Conservation (phyloP, 2,329 filamentous ascomycete genomes). For the Microcyclosporella mali region DNA sequence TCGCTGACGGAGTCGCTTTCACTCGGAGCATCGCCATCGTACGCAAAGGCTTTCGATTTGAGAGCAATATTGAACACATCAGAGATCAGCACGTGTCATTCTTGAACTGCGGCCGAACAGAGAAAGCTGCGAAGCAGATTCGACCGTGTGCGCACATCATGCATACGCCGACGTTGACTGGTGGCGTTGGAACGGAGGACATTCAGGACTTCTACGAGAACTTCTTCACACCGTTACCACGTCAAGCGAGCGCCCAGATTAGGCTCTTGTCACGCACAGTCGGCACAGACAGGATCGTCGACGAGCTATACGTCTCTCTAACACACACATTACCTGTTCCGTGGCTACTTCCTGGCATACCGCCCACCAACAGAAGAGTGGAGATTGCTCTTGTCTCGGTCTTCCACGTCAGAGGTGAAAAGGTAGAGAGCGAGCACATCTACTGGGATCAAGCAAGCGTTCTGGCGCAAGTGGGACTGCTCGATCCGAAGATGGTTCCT, state of each 20-base stretch:
- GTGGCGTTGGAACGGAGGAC: conserved; percentile 39
- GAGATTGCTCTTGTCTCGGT: conserved; percentile 52
- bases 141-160: conserved; percentile 36
- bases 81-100: conserved; percentile 35
- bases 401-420: conserved; percentile 49
- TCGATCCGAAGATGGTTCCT: conserved; percentile 52
- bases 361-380: conserved; percentile 51
- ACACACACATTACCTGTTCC: conserved; percentile 51
- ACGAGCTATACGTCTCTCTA: conserved; percentile 54
- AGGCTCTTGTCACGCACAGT: conserved; percentile 53
- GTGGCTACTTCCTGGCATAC: conserved; percentile 55
- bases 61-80: conserved; percentile 41
- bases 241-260: conserved; percentile 41
- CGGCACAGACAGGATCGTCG: conserved; percentile 54
- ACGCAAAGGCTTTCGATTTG: conserved; percentile 53
- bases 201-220: conserved; percentile 49
- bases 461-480: conserved; percentile 51
- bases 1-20: conserved; percentile 62
- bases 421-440: conserved; percentile 51
- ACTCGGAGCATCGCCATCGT: conserved; percentile 57
- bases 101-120: conserved; percentile 30
- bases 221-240: conserved; percentile 49
- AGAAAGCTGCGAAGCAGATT: conserved; percentile 36
- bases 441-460: conserved; percentile 61
- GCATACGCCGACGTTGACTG: conserved; percentile 42